Percentiles rank a stretch among this genome's conserved stretches.
phyloP scores from a whole-genome alignment of 495 filamentous ascomycete genomes.

The Penicillium cataractarum region DNA sequence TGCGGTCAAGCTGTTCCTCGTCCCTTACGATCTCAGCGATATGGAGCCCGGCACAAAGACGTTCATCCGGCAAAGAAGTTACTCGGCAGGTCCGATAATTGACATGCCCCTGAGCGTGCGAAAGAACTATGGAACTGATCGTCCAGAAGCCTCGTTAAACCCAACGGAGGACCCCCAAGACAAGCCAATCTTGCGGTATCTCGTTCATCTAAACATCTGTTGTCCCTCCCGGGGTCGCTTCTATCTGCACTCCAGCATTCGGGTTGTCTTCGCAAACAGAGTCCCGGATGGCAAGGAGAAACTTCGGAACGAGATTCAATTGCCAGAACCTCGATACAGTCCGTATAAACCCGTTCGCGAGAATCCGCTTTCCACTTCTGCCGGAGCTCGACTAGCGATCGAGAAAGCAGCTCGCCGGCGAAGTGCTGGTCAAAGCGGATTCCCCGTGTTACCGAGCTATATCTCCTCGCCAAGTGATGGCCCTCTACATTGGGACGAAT shows the following conservation, averaged over 20 bases:
- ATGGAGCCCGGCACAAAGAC: constrained; percentile 97
- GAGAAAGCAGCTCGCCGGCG: constrained; percentile 61
- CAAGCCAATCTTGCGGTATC: constrained; percentile 82
- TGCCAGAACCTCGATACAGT: constrained; percentile 85
- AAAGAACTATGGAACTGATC: constrained; percentile 53
- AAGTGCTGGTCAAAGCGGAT: constrained; percentile 56
- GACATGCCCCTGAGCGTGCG: constrained; percentile 62
- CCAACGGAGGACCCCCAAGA: constrained; percentile 57
- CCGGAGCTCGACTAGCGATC: constrained; percentile 38
- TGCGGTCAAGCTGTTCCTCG: constrained; percentile 90
- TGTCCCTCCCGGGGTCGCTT: constrained; percentile 81
- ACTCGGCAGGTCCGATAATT: constrained; percentile 85
- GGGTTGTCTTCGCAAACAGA: constrained; percentile 96
- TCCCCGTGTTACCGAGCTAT: constrained; percentile 18
- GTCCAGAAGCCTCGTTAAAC: constrained; percentile 43
- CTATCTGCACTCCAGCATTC: constrained; percentile 87
- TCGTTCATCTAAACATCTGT: constrained; percentile 94
- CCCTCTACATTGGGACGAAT: constrained; percentile 32
- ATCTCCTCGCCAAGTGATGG: constrained; percentile 15
- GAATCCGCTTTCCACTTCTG: constrained; percentile 20
- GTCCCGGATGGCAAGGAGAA: constrained; percentile 97
- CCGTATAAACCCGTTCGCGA: constrained; percentile 75
- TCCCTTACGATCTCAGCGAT: constrained; percentile 92
- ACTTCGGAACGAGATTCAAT: constrained; percentile 85
- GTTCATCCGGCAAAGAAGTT: constrained; percentile 93